A percentile compares a stretch with the other conserved stretches of the same genome.
Evolutionary conservation across 106 monocot genomes (phyloP).

Genomic region (Allium cepa): DNA sequence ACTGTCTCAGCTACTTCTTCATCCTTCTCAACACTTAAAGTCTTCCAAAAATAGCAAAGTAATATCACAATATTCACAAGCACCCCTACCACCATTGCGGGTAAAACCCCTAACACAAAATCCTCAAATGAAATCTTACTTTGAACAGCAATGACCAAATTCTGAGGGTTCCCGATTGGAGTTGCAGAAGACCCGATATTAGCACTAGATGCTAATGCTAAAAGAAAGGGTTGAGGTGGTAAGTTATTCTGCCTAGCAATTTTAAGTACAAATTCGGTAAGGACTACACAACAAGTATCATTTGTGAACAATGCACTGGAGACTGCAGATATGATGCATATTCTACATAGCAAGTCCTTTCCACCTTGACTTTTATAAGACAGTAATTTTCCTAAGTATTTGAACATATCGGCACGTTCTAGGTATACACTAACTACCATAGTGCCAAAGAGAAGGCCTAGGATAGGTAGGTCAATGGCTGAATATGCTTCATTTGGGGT

Average conservation of each 20-base stretch:
- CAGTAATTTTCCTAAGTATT: conserved; percentile 56
- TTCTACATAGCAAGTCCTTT: conserved; percentile 65
- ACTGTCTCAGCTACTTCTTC: conserved; percentile 15
- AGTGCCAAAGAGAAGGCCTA: conserved; percentile 90
- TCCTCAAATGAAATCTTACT: conserved; percentile 64
- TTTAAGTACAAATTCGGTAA: conserved; percentile 79
- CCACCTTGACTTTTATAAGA: conserved; percentile 69
- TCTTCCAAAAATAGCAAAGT: conserved; percentile 46
- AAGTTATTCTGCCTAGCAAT: conserved; percentile 78
- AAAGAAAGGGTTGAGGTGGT: conserved; percentile 69
- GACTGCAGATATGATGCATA: conserved; percentile 59
- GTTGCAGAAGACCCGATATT: conserved; percentile 83
- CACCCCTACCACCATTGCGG: conserved; percentile 64
- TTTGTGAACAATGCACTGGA: conserved; percentile 88
- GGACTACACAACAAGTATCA: conserved; percentile 83
- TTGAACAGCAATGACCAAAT: conserved; percentile 77
- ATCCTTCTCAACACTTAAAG: conserved; percentile 33
- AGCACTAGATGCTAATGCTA: conserved; percentile 84
- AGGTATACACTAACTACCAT: conserved; percentile 88
- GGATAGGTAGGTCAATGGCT: conserved; percentile 87
- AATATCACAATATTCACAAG: conserved; percentile 47
- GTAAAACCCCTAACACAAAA: conserved; percentile 58
- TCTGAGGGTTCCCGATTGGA: conserved; percentile 92
- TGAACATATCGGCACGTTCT: conserved; percentile 82
- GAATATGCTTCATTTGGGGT: conserved; percentile 70